Conservation (phyloP, 148 eudicot genomes). For the Cornus controversa region DNA sequence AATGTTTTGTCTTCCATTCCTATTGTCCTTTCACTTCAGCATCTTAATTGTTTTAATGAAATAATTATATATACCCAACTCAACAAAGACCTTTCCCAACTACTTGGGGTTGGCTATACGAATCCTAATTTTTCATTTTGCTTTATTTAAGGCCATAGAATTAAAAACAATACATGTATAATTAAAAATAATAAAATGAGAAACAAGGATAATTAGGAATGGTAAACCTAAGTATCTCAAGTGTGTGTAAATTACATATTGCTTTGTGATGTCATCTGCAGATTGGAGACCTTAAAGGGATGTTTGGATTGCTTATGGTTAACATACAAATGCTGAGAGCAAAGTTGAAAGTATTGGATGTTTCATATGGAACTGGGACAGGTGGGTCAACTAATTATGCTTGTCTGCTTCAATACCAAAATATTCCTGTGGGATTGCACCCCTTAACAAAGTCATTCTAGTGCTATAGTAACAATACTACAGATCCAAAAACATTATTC, state of each 20-base stretch:
- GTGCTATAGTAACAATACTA: background rate
- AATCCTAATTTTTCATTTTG: too few relatives aligned
- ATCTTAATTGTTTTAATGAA: background rate
- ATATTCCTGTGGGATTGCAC: background rate
- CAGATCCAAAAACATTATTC: background rate
- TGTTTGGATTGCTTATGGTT: constrained; percentile 72
- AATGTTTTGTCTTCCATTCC: background rate
- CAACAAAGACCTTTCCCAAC: too few relatives aligned
- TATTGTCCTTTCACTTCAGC: background rate
- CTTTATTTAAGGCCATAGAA: too few relatives aligned
- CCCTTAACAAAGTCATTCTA: background rate
- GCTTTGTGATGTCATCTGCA: constrained; percentile 30
- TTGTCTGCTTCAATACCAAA: background rate
- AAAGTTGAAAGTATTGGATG: constrained; percentile 80
- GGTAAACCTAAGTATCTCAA: background rate
- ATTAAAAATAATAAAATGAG: background rate
- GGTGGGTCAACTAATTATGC: constrained; percentile 33
- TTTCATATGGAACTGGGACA: constrained; percentile 72
- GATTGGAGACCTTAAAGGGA: constrained; percentile 90
- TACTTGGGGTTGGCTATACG: too few relatives aligned
- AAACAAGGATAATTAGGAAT: background rate
- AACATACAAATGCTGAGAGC: constrained; percentile 70
- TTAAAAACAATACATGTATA: background rate
- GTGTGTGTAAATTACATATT: background rate
- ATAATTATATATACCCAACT: too few relatives aligned